Conservation (phyloP, 2,329 filamentous ascomycete genomes). For the Emericellopsis cladophorae region DNA sequence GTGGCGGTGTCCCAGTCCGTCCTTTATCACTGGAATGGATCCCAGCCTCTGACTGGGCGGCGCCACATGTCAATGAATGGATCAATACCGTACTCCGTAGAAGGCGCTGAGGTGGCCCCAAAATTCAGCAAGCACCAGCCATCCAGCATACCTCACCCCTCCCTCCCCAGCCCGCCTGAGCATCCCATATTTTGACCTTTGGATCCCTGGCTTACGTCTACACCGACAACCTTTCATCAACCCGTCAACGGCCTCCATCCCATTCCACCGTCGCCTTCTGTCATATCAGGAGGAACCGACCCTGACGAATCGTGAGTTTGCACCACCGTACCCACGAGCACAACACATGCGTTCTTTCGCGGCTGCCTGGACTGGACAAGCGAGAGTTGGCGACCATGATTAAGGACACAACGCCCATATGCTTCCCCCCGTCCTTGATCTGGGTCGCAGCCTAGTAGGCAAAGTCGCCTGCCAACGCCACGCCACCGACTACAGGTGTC, state of each 20-base stretch:
- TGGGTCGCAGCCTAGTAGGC: constrained; percentile 1
- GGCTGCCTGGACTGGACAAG: too few relatives aligned
- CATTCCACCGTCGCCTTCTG: constrained; percentile 14
- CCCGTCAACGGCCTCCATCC: constrained; percentile 6
- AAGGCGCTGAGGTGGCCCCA: too few relatives aligned
- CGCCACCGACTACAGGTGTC: constrained; percentile 1
- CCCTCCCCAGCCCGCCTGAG: constrained; percentile 9
- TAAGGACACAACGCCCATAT: constrained; percentile 2
- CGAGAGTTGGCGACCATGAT: neutral
- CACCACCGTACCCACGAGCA: neutral
- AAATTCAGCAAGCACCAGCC: too few relatives aligned
- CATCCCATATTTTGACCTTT: neutral
- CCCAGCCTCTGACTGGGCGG: too few relatives aligned
- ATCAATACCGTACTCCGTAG: too few relatives aligned
- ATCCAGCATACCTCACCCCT: constrained; percentile 2
- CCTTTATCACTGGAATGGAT: neutral
- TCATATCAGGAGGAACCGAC: constrained; percentile 14
- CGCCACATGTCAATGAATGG: too few relatives aligned
- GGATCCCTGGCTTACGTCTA: constrained; percentile 5
- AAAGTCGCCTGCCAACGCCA: neutral
- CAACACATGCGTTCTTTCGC: neutral
- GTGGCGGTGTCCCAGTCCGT: neutral
- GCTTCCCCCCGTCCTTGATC: constrained; percentile 1
- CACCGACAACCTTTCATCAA: constrained; percentile 13
- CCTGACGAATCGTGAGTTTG: constrained; percentile 7